Conservation (phyloP, 1,284 basidiomycete genomes). For the Vanrija sp. region DNA sequence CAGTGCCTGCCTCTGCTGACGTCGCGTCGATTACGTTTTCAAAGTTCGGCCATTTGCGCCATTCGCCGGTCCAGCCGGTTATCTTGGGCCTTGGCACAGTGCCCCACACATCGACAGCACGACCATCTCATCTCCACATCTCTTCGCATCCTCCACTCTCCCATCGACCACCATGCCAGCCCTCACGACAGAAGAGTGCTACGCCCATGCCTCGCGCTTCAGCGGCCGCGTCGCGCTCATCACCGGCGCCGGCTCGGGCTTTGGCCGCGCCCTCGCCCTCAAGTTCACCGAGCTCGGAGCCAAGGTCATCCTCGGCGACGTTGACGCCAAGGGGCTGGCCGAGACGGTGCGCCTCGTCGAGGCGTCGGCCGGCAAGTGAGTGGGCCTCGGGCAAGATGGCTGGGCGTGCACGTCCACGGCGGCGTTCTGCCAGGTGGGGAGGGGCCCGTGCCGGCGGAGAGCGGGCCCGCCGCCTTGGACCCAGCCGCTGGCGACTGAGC, state of each 20-base stretch:
- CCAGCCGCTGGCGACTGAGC: too few relatives aligned
- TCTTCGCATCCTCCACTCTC: not conserved
- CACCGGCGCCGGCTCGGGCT: constrained; percentile 15
- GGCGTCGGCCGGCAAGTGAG: constrained; percentile 26
- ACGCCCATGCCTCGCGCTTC: constrained; percentile 39
- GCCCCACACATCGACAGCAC: too few relatives aligned
- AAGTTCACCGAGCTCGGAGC: constrained; percentile 16
- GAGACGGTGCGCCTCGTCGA: constrained; percentile 5
- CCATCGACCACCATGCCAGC: constrained; percentile 8
- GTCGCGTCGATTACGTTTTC: too few relatives aligned
- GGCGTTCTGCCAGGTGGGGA: too few relatives aligned
- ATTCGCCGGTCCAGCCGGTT: too few relatives aligned
- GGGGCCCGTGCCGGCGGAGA: too few relatives aligned
- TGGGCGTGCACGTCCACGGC: too few relatives aligned
- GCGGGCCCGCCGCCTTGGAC: too few relatives aligned
- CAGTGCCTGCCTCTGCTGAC: too few relatives aligned
- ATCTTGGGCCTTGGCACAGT: too few relatives aligned
- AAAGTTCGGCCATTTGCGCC: too few relatives aligned
- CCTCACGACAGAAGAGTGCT: constrained; percentile 10
- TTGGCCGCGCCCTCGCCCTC: constrained; percentile 14
- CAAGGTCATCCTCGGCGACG: constrained; percentile 16
- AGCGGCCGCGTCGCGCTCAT: constrained; percentile 11
- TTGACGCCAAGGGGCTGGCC: constrained; percentile 6
- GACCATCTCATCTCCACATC: not conserved
- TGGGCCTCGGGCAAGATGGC: too few relatives aligned